Evolutionary conservation across 2,329 filamentous ascomycete species (phyloP), one percentile per base, ranked within the genome.

Genomic region (Colletotrichum horii): DNA sequence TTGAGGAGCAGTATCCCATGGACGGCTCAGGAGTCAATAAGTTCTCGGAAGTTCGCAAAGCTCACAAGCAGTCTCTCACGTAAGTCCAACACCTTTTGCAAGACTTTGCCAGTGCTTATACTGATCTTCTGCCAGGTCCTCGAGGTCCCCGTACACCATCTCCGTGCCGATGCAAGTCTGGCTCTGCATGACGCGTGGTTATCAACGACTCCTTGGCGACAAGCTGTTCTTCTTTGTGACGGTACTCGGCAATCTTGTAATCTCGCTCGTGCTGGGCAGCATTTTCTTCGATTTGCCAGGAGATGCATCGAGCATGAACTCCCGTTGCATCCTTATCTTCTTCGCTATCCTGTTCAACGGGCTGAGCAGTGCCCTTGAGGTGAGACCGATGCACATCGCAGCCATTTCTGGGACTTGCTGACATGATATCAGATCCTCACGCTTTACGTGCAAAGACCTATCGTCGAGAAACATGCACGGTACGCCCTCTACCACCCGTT

Each of bases 221-320:
- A 90, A 90, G 2, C 88, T 91, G 75, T 93, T 93, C 83, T 93
- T 94, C 79, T 92, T 93, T 78, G 83, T 94, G 66, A 88, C 90
- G 43, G 92, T 93, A 80, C 12, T 65, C 34, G 66, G 55, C 1
- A 76, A 76, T 11, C 12, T 73, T 2, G 62, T 76, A 1, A 66
- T 76, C 38, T 77, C 78, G 8, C 86, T 94, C 8, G 92, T 94
- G 75, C 89, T 94, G 43, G 91, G 91, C 1, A 92, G 90, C 55
- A 83, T 94, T 8, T 94, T 94, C 83, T 92, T 93, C 75, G 90
- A 94, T 80, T 83, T 93, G 36, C 79, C 84, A 8, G 74, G 83
- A 2, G 85, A 86, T 56, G 91, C 91, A 1, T 79, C 81, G 15
- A 91, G 88, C 77, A 93, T 94, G 83, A 93, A 89, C 81, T 76